These are phyloP conservation scores for Globisporangium okanoganense DNA, from an alignment of 352 stramenopile species.

Conservation along the genomic window DNA sequence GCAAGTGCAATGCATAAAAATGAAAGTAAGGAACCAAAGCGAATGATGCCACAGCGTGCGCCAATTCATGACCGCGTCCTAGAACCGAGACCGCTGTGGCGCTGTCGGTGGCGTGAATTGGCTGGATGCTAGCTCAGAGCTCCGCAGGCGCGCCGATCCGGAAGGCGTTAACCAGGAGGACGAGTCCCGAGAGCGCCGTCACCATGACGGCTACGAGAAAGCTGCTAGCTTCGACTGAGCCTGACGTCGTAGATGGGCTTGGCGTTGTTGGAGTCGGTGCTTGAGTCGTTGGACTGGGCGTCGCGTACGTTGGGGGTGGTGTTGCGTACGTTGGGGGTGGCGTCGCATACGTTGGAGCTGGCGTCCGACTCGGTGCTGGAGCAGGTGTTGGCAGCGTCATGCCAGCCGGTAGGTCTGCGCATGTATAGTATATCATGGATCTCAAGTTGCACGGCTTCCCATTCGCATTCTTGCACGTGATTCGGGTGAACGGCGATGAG, in stretches of 20 bases:
- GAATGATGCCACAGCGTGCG: too few species aligned
- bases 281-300: too few species aligned
- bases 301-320: too few species aligned
- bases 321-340: too few species aligned
- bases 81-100: too few species aligned
- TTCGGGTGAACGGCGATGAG: not conserved
- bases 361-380: not conserved
- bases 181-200: not conserved
- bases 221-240: not conserved
- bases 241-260: too few species aligned
- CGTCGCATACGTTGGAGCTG: too few species aligned
- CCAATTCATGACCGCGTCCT: too few species aligned
- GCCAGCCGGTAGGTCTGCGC: not conserved
- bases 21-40: too few species aligned
- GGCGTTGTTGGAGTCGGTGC: not conserved
- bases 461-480: not conserved
- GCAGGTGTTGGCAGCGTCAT: not conserved
- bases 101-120: too few species aligned
- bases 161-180: not conserved
- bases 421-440: not conserved
- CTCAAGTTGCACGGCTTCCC: not conserved
- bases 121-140: not conserved
- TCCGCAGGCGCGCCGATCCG: not conserved
- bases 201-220: not conserved
- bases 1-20: too few species aligned